Conservation (phyloP, 1,284 basidiomycete species). For the Trichosporon inkin region DNA sequence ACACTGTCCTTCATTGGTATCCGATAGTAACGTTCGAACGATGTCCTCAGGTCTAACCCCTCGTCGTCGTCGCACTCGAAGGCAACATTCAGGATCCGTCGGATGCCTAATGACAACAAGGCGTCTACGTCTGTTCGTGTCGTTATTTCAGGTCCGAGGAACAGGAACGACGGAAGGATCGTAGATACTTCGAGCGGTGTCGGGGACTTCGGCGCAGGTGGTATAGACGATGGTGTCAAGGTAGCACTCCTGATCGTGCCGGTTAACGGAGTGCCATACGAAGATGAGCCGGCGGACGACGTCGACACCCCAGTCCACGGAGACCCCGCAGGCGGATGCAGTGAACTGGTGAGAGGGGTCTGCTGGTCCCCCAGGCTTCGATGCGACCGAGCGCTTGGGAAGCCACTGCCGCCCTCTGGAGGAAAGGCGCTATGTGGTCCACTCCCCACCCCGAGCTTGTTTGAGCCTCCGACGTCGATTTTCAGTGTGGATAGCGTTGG, state of each 20-base stretch:
- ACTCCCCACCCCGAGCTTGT: constrained; percentile 1
- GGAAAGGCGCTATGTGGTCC: constrained; percentile 16
- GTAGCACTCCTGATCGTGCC: background rate
- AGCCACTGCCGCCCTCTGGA: background rate
- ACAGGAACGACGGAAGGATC: constrained; percentile 85
- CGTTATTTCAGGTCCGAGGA: constrained; percentile 83
- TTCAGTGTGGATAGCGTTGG: constrained; percentile 16
- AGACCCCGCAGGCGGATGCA: background rate
- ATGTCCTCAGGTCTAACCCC: constrained; percentile 61
- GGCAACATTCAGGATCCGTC: constrained; percentile 84
- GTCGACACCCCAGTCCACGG: background rate
- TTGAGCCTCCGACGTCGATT: constrained; percentile 19
- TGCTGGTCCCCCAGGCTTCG: constrained; percentile 9
- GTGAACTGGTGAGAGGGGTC: background rate
- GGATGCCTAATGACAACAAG: constrained; percentile 71
- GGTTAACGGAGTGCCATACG: background rate
- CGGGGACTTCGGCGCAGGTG: constrained; percentile 23
- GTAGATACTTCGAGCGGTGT: constrained; percentile 67
- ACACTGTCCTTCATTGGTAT: constrained; percentile 93
- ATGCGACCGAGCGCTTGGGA: background rate
- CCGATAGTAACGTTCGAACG: constrained; percentile 75
- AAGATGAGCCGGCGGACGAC: background rate
- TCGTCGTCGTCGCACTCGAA: constrained; percentile 81
- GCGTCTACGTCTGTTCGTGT: constrained; percentile 66
- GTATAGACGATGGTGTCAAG: background rate